Evolutionary conservation across 345 rosid species (phyloP).

Genomic region (Schrenkiella parvula): DNA sequence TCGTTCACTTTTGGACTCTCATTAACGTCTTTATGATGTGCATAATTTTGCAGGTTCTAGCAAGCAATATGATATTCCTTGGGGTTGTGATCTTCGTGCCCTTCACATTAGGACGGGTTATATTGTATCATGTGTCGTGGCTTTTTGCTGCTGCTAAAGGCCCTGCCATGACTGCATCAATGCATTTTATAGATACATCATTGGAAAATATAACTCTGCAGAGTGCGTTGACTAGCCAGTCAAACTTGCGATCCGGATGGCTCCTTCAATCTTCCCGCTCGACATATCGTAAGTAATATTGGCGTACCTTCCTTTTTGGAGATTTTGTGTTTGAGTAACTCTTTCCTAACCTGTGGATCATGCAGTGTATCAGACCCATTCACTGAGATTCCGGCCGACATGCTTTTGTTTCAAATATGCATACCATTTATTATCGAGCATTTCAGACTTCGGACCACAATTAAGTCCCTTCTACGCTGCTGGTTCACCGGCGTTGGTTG

Average conservation of each 20-base stretch:
- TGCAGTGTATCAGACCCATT: constrained; percentile 95
- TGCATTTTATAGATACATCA: constrained; percentile 52
- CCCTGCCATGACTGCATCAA: constrained; percentile 42
- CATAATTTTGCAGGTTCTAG: constrained; percentile 71
- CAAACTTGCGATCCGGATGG: constrained; percentile 88
- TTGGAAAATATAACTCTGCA: constrained; percentile 54
- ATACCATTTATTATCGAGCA: constrained; percentile 95
- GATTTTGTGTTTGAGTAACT: neutral
- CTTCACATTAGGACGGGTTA: constrained; percentile 81
- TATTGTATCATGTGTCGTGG: constrained; percentile 70
- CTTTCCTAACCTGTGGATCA: neutral
- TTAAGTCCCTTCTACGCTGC: constrained; percentile 83
- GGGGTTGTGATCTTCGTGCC: constrained; percentile 93
- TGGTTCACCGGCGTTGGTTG: constrained; percentile 93
- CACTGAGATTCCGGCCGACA: constrained; percentile 97
- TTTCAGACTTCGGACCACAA: constrained; percentile 81
- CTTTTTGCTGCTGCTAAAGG: constrained; percentile 76
- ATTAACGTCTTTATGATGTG: neutral
- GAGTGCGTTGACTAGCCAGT: constrained; percentile 84
- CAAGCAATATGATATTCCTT: constrained; percentile 99
- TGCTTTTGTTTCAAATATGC: constrained; percentile 97
- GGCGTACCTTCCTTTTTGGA: neutral
- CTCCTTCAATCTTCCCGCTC: constrained; percentile 84
- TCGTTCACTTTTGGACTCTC: neutral
- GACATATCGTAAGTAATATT: constrained; percentile 81